Evolutionary conservation across 352 stramenopile species (phyloP), one percentile per base, ranked within the genome.

Genomic region (Phytophthora meadii): DNA sequence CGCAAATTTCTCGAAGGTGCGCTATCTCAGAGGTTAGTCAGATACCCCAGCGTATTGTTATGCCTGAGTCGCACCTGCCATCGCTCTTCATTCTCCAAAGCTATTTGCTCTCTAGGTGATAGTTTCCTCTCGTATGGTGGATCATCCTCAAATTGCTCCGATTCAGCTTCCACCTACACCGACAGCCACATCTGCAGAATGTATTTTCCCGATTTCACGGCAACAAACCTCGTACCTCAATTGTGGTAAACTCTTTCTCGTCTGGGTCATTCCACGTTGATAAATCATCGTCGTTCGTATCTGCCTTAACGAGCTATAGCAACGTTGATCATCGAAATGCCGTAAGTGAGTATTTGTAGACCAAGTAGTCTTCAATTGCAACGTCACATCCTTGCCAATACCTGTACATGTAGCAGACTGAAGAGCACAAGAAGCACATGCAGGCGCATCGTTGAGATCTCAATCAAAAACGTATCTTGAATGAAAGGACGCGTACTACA

Each of bases 321-420:
- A 27, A 24, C 12, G 30, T 9, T 10, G 15, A 59, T 5, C 28
- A 48, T 25, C 28, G 15, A 2, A 44, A 54, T 5, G 10, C 12
- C n/a, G 14, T 4, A 5, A 15, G 30, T 61, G 19, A 54, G 32
- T 7, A 24, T 8, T 11, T 36, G 30, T 8, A 36, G 9, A 36
- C 4, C 27, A 30, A 4, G 27, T 30, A 36, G 17, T n/a, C 9
- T n/a, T n/a, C 28, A 9, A 30, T 28, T 46, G n/a, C 11, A 49
- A 44, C 24, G 17, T 5, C 30, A 22, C 19, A 9, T 5, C 25
- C 12, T 11, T 25, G n/a, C 6, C 30, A 28, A 27, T 46, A 62
- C 54, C 54, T 62, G 54, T 54, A 62, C 54, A 44, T 62, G 42
- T 12, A 62, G 54, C 4, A 62, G 22, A 14, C 28, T 19, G 17